A percentile compares a stretch with the other conserved stretches of the same genome.
phyloP scores from a whole-genome alignment of 192 early-diverging fungal species.

The Backusella parvicylindrica region DNA sequence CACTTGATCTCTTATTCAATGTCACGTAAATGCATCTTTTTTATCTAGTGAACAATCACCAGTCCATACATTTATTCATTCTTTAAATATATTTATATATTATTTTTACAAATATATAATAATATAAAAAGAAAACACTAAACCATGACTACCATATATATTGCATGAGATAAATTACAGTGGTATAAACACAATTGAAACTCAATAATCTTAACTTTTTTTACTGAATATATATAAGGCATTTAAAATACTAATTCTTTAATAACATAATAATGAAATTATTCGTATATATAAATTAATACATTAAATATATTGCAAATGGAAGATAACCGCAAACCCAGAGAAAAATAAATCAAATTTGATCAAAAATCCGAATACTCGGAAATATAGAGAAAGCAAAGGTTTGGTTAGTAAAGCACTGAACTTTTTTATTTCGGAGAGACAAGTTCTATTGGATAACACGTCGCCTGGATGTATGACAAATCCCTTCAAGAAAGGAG shows the following conservation, averaged over 20 bases:
- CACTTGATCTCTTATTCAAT: background rate
- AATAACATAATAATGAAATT: background rate
- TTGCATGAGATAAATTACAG: background rate
- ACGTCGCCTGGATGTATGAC: background rate
- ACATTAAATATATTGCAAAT: background rate
- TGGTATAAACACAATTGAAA: background rate
- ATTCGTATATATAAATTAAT: background rate
- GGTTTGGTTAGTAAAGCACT: background rate
- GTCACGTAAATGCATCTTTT: background rate
- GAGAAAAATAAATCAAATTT: background rate
- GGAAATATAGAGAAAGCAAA: background rate
- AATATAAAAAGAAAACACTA: background rate
- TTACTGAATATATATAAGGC: background rate
- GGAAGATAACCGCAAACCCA: background rate
- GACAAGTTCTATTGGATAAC: background rate
- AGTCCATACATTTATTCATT: background rate
- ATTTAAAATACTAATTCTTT: background rate
- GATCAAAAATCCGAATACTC: background rate
- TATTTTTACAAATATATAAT: background rate
- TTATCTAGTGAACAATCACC: background rate
- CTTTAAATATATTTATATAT: background rate
- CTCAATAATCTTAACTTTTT: background rate
- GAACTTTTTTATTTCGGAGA: background rate
- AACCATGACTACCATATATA: background rate
- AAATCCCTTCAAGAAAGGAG: background rate